Base-by-base conservation (phyloP, 257 asterid species). In the Eucommia ulmoides region DNA sequence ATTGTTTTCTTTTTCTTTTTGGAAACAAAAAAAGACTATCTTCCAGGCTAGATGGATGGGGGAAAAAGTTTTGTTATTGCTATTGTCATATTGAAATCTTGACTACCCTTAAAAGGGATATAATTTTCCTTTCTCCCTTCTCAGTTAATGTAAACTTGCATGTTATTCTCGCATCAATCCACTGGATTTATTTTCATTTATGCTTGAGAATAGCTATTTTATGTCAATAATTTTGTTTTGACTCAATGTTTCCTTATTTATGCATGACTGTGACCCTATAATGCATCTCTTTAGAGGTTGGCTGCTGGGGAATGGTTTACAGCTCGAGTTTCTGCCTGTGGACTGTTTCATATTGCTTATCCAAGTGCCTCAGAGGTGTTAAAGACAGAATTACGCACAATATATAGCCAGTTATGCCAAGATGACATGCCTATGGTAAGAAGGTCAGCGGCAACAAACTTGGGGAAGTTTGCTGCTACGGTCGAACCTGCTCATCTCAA, bases 231-330 rank as follows among this genome's bases (percentile, higher is more conserved):
- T n/a, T n/a, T n/a, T n/a, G n/a, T n/a, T n/a, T n/a, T n/a, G n/a
- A n/a, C n/a, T n/a, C n/a, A n/a, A 33, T 62, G 38, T 33, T 23
- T 24, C 33, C 41, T 22, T 60, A 55, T 26, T 25, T 45, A 42
- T 50, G 25, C 24, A 42, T 18, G 22, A 0, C 41, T 11, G 7
- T 17, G 18, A n/a, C 41, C 18, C 19, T 53, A 26, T 24, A 23
- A 23, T 67, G 57, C n/a, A 16, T 11, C 49, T 49, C 21, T 65
- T 49, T 69, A 88, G 97, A 82, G 97, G 74, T 74, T 88, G 50
- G 92, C 95, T 49, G 92, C 95, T 60, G 97, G 97, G 20, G 97
- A 88, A 67, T 88, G 97, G 97, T 88, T 88, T 62, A 88, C 97
- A 12, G 93, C 95, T 49, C 85, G 97, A 23, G 92, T 88, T 46